Evolutionary conservation across 345 rosid genomes (phyloP), one percentile per base, ranked within the genome.

Genomic region (Cardamine chenopodiifolia): DNA sequence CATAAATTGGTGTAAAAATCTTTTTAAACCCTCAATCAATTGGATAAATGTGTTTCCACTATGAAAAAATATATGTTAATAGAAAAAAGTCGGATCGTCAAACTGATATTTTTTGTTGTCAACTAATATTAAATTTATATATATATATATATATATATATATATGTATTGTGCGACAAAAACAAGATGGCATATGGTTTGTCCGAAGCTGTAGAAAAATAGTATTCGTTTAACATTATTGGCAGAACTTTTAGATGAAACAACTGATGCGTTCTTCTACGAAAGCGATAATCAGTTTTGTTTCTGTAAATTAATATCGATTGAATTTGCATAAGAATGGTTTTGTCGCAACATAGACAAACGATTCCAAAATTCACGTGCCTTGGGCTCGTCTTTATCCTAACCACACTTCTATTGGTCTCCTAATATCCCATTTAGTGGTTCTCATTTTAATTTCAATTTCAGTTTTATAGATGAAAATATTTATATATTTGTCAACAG

Each of bases 331-430:
- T 67, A 59, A 59, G 35, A 67, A 28, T 60, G 62, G 28, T 29
- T 67, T 74, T 67, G 73, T 75, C 79, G 73, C 55, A 74, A 67
- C 53, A 19, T 39, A 60, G 55, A 60, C 68, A 59, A 58, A 50
- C 22, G 54, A 75, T 48, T 45, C 34, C 61, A 74, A 35, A 67
- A 22, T 34, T 60, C 79, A 75, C 79, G 69, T 68, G 79, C 74
- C 53, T 68, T 22, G 37, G 48, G 17, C 74, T 68, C 63, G 74
- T 68, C 79, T 75, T 68, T 68, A 68, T 52, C 55, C 49, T 40
- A 75, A 75, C 57, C 13, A 50, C 74, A 75, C 28, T 66, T 60
- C 62, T 59, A 68, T 75, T 60, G 79, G 68, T 68, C 68, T 67
- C 54, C 62, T 75, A 60, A 40, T 75, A 47, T 61, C 57, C 56